Percentiles rank a stretch among this genome's conserved stretches.
Conservation (phyloP, 2,329 filamentous ascomycete genomes). For the Rutstroemia sydowiana region DNA sequence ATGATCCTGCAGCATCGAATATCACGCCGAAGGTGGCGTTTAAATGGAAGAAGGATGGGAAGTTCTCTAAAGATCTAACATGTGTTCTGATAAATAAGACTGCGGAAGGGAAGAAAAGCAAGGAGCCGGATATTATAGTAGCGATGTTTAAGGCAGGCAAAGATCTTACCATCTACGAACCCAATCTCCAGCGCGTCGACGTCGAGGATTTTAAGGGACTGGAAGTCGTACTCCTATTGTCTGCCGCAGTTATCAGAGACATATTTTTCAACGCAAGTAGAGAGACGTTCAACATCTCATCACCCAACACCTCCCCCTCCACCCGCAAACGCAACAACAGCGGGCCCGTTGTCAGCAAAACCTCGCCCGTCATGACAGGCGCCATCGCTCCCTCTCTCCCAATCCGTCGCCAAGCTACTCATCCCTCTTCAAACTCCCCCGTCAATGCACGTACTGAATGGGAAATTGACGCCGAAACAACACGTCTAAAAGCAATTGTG, state of each 20-base stretch:
- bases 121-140: conserved; percentile 93
- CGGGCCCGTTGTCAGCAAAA: conserved; percentile 21
- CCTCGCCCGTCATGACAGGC: conserved; percentile 25
- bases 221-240: conserved; percentile 68
- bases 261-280: conserved; percentile 56
- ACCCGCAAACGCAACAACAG: conserved; percentile 25
- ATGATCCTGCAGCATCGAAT: conserved; percentile 47
- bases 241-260: conserved; percentile 58
- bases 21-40: conserved; percentile 71
- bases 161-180: conserved; percentile 79
- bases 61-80: conserved; percentile 78
- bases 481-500: conserved; percentile 6
- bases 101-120: conserved; percentile 66
- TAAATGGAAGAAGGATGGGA: conserved; percentile 82
- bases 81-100: conserved; percentile 80
- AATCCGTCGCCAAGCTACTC: conserved; percentile 12
- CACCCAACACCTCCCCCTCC: conserved; percentile 31
- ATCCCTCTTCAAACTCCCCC: conserved; percentile 13
- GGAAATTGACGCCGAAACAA: conserved; percentile 68
- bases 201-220: conserved; percentile 91
- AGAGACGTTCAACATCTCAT: conserved; percentile 71
- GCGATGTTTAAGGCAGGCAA: conserved; percentile 72
- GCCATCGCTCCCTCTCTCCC: conserved; percentile 14
- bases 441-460: conserved; percentile 31
- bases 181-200: conserved; percentile 83